Percentiles rank a stretch among this genome's conserved stretches.
Evolutionary conservation across 1,284 basidiomycete species (phyloP).

Genomic region (Vanrija pseudolonga): DNA sequence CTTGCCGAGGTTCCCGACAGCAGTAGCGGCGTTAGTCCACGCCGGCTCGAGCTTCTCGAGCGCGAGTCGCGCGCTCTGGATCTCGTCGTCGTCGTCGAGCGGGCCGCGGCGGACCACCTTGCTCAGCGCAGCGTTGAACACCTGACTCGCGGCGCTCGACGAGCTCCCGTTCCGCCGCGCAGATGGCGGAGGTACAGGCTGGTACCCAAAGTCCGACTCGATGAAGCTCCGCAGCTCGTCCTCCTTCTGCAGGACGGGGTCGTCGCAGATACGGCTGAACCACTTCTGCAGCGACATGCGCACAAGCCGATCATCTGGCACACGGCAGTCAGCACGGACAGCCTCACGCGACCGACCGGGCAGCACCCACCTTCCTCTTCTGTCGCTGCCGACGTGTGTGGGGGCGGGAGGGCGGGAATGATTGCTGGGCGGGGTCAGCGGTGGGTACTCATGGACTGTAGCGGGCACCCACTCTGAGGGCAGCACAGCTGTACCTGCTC

Average conservation of each 20-base stretch:
- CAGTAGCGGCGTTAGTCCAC: conserved; percentile 82
- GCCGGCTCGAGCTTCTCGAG: conserved; percentile 82
- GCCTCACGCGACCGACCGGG: not conserved
- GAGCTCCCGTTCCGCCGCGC: conserved; percentile 55
- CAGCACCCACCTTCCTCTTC: conserved; percentile 71
- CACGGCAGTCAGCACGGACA: not conserved
- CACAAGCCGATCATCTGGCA: conserved; percentile 74
- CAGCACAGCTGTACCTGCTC: conserved; percentile 76
- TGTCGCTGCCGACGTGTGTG: conserved; percentile 87
- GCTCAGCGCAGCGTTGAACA: conserved; percentile 43
- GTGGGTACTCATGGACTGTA: not conserved
- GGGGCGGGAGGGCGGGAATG: conserved; percentile 80
- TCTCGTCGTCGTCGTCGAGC: conserved; percentile 57
- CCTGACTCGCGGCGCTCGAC: conserved; percentile 52
- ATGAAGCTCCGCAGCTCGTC: conserved; percentile 89
- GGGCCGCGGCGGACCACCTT: conserved; percentile 47
- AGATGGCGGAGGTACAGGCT: conserved; percentile 57
- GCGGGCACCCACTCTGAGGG: conserved; percentile 60
- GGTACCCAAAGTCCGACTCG: conserved; percentile 84
- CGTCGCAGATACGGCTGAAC: conserved; percentile 83
- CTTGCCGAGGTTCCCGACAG: conserved; percentile 74
- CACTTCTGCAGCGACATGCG: conserved; percentile 88
- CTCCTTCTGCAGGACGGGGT: conserved; percentile 76
- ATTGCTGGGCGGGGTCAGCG: conserved; percentile 56
- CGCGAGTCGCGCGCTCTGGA: conserved; percentile 82